Percentiles rank a stretch among this genome's conserved stretches.
These are phyloP conservation scores for Mucor circinelloides DNA, from an alignment of 371 early-diverging fungal species.

Conservation along the genomic window DNA sequence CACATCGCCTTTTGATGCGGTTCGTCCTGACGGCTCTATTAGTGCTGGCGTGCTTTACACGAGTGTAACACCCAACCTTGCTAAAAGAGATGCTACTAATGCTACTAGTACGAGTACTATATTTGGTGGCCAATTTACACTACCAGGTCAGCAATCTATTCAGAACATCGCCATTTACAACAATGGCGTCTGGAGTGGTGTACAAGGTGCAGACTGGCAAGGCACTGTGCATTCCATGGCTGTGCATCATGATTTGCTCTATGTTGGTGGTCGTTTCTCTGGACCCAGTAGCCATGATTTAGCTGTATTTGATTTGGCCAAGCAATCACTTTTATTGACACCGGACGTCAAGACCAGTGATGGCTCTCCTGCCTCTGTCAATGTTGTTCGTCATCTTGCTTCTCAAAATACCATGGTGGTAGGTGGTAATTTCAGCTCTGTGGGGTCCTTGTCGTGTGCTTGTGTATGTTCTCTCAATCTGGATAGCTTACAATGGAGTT, in stretches of 20 bases:
- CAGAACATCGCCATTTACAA: slow-evolving; percentile 48
- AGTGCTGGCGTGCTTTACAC: slow-evolving; percentile 33
- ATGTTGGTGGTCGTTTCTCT: slow-evolving; percentile 55
- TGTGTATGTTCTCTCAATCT: slow-evolving; percentile 46
- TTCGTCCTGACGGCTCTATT: slow-evolving; percentile 33
- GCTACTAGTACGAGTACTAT: slow-evolving; percentile 21
- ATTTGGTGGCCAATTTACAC: slow-evolving; percentile 45
- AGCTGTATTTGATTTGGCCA: slow-evolving; percentile 34
- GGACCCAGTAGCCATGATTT: slow-evolving; percentile 24
- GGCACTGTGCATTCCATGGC: slow-evolving; percentile 38
- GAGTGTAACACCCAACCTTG: neutral
- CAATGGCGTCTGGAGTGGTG: slow-evolving; percentile 43
- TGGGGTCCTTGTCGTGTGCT: slow-evolving; percentile 51
- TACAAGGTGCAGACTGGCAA: slow-evolving; percentile 41
- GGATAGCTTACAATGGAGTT: slow-evolving; percentile 41
- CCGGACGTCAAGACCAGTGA: slow-evolving; percentile 32
- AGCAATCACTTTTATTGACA: slow-evolving; percentile 10
- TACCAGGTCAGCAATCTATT: slow-evolving; percentile 20
- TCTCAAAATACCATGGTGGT: slow-evolving; percentile 37
- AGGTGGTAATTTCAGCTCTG: slow-evolving; percentile 59
- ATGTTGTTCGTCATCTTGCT: slow-evolving; percentile 41
- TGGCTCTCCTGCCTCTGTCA: slow-evolving; percentile 38
- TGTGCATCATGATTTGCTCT: slow-evolving; percentile 42
- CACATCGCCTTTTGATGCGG: slow-evolving; percentile 27
- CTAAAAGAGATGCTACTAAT: slow-evolving; percentile 4